Base-by-base conservation (phyloP, 805 yeast genomes). In the Sugiyamaella marilandica region DNA sequence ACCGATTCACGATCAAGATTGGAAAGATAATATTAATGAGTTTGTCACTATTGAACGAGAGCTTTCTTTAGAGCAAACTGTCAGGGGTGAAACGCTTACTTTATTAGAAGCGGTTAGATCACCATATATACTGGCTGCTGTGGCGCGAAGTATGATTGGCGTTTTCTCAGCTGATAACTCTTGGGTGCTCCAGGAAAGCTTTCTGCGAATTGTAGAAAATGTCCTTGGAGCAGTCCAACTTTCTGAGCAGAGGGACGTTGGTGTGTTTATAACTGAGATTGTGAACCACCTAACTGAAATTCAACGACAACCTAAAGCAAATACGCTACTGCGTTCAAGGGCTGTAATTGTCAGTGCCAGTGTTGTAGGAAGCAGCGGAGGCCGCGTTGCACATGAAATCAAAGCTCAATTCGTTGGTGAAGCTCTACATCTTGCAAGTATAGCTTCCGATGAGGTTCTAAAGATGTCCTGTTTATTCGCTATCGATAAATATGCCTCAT, bases 1-100 rank as follows among this genome's bases (percentile, higher is more conserved):
- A 10, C 43, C 43, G 13, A 3, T 14, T 21, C 29, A 29, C 16
- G 31, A 39, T 21, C 31, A 34, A n/a, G 51, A 56, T n/a, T 87
- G 84, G 75, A 65, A 67, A 2, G 72, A 70, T 1, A 91, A 90
- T 62, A 78, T 82, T 62, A 88, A 90, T 62, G 68, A 66, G 2
- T 89, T 81, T 65, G 86, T 88, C 5, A 79, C 90, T 1, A 84
- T 81, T 34, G 90, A 87, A 52, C 75, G 87, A 1, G 96, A 89
- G 1, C 74, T 90, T 32, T 70, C 83, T 0, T 70, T 83, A 0
- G 79, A 77, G 4, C 43, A 14, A 39, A 16, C 43, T 16, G 19
- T 16, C 14, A 39, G 43, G 19, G 43, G 9, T 14, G 43, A 39
- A 16, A 39, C 24, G 13, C 19, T 39, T 13, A 5, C 24, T 7